phyloP scores from a whole-genome alignment of 179 eudicot species.

The Vitellaria paradoxa region DNA sequence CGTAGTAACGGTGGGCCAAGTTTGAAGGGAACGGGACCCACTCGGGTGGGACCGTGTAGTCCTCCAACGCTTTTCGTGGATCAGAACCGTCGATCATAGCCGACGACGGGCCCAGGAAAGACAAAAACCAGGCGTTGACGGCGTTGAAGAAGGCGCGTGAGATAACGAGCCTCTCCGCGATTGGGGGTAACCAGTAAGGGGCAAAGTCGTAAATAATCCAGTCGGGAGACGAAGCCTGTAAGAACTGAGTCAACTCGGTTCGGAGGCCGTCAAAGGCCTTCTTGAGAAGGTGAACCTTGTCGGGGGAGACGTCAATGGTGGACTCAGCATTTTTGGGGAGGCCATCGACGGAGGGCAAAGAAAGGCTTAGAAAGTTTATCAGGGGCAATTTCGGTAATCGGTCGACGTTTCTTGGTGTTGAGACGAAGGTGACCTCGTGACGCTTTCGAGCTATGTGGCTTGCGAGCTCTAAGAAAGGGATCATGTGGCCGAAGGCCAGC shows the following conservation, averaged over 20 bases:
- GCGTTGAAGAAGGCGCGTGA: neutral
- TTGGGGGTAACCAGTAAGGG: constrained; percentile 24
- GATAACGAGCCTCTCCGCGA: constrained; percentile 14
- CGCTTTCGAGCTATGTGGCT: constrained; percentile 21
- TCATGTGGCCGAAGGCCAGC: constrained; percentile 26
- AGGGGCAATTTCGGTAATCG: constrained; percentile 23
- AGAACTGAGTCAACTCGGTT: constrained; percentile 8
- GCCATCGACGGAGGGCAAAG: constrained; percentile 15
- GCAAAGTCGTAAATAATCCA: constrained; percentile 37
- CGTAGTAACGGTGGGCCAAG: constrained; percentile 22
- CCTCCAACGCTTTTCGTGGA: neutral
- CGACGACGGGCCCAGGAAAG: neutral
- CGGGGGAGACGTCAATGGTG: constrained; percentile 25
- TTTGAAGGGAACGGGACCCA: constrained; percentile 24
- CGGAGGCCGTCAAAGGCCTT: constrained; percentile 25
- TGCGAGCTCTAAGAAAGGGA: constrained; percentile 22
- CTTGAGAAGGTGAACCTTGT: constrained; percentile 24
- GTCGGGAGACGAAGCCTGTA: constrained; percentile 17
- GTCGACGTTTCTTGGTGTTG: constrained; percentile 26
- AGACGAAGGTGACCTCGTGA: constrained; percentile 22
- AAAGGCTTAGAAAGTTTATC: constrained; percentile 9
- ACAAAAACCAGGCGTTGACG: constrained; percentile 18
- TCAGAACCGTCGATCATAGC: neutral
- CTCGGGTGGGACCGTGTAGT: constrained; percentile 3
- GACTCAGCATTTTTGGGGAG: constrained; percentile 29